A percentile compares a stretch with the other conserved stretches of the same genome.
Conservation (phyloP, 2,329 filamentous ascomycete species). For the Alternaria metachromatica region DNA sequence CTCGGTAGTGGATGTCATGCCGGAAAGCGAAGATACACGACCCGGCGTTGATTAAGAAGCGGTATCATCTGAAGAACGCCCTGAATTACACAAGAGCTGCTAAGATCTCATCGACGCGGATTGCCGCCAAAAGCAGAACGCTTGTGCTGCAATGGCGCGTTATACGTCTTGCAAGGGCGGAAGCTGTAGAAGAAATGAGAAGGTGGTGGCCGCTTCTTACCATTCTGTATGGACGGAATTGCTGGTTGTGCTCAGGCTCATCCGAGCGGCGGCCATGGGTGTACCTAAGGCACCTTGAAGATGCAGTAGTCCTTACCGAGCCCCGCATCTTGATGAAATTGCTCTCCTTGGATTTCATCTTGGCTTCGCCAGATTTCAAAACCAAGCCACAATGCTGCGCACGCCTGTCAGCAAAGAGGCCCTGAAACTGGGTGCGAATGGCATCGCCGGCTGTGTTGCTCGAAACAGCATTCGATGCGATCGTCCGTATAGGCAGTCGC, state of each 20-base stretch:
- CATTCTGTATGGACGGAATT: not conserved
- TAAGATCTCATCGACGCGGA: not conserved
- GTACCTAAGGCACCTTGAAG: not conserved
- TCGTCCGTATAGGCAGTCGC: not conserved
- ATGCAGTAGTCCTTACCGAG: not conserved
- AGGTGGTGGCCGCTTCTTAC: not conserved
- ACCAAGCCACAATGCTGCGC: not conserved
- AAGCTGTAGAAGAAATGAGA: not conserved
- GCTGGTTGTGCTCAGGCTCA: not conserved
- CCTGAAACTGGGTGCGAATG: not conserved
- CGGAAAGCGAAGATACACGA: not conserved
- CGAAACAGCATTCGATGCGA: conserved; percentile 20
- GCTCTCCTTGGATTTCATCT: not conserved
- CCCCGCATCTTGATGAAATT: not conserved
- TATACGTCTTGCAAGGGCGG: not conserved
- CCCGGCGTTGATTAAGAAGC: not conserved
- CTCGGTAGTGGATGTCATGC: not conserved
- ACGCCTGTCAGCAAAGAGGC: not conserved
- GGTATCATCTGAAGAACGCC: not conserved
- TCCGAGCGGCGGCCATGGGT: not conserved
- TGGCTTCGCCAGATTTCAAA: not conserved
- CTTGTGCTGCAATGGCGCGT: not conserved
- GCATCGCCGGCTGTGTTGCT: conserved; percentile 17
- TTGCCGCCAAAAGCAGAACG: not conserved
- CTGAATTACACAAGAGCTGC: not conserved